Percentiles rank a stretch among this genome's conserved stretches.
Conservation (phyloP, 805 yeast genomes). For the Starmerella bombi region DNA sequence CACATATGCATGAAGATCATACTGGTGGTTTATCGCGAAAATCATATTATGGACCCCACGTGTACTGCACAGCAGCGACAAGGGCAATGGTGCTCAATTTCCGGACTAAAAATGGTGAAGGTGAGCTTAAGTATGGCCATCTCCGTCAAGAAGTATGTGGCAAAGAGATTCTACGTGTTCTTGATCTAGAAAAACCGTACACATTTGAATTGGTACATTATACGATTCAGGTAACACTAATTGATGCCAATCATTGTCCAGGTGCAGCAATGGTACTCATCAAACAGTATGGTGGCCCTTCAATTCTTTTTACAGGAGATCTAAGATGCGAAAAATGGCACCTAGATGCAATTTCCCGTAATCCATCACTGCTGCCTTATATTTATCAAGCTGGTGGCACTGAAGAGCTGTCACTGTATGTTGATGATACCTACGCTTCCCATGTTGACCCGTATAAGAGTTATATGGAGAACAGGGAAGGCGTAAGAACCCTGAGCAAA, state of each 20-base stretch:
- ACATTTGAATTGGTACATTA: constrained; percentile 13
- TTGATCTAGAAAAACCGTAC: constrained; percentile 14
- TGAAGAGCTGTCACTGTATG: constrained; percentile 35
- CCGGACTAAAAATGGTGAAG: constrained; percentile 16
- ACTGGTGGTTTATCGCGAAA: constrained; percentile 34
- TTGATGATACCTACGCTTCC: constrained; percentile 43
- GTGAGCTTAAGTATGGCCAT: constrained; percentile 20
- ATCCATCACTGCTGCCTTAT: constrained; percentile 35
- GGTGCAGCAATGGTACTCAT: constrained; percentile 45
- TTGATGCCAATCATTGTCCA: constrained; percentile 46
- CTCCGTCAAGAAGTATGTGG: constrained; percentile 19
- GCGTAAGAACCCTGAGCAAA: constrained; percentile 28
- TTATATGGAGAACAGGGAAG: constrained; percentile 33
- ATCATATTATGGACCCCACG: constrained; percentile 30
- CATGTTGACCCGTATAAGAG: constrained; percentile 39
- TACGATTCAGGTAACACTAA: constrained; percentile 30
- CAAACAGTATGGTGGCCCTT: constrained; percentile 24
- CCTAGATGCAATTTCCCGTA: constrained; percentile 30
- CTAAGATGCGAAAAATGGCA: constrained; percentile 45
- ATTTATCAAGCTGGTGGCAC: constrained; percentile 22
- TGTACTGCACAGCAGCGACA: constrained; percentile 39
- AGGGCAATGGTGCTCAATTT: constrained; percentile 21
- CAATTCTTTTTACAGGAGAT: constrained; percentile 45
- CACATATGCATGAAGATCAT: constrained; percentile 48
- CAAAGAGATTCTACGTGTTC: constrained; percentile 16